Base-by-base conservation (phyloP, 345 rosid genomes). In the Arabis alpina region DNA sequence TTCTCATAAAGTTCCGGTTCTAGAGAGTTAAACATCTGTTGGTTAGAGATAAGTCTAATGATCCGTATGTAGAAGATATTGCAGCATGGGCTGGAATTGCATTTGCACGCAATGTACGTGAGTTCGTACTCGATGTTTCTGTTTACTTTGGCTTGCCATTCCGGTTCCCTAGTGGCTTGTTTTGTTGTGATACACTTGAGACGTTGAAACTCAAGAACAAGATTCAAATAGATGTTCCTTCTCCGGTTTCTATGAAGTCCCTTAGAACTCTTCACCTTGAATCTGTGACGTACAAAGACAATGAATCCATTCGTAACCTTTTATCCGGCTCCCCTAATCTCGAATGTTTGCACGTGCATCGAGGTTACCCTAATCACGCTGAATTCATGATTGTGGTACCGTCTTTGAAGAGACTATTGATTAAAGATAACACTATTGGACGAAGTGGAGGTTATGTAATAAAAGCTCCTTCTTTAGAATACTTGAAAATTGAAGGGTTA, bases 251-350 rank as follows among this genome's bases (percentile, higher is more conserved):
- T 14, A n/a, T 66, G 50, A 51, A 66, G 60, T 66, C 70, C 1
- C 70, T 66, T 4, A 66, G 8, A 66, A 54, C 52, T 10, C 42
- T 66, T 42, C 49, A 66, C 52, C 61, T 66, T 42, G 3, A 3
- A 4, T 3, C 1, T 3, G 30, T 66, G 13, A 4, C 1, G 2
- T 54, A 37, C 61, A 15, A 54, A 15, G 52, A 30, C 41, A 15
- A 24, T 49, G 47, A 11, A 0, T 34, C 68, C 8, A 45, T 49
- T 36, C 5, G 36, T 50, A 64, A 50, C 5, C 37, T 64, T 51
- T 24, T 64, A 4, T 37, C 37, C 2, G 9, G 57, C 36, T 64
- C 48, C 27, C 47, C 48, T 50, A 24, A 13, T 39, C 69, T 64
- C 24, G 69, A 64, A 37, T 8, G 50, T 27, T 28, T 61, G 52